Conservation (phyloP, 108 stramenopile genomes). For the Parmales sp. region DNA sequence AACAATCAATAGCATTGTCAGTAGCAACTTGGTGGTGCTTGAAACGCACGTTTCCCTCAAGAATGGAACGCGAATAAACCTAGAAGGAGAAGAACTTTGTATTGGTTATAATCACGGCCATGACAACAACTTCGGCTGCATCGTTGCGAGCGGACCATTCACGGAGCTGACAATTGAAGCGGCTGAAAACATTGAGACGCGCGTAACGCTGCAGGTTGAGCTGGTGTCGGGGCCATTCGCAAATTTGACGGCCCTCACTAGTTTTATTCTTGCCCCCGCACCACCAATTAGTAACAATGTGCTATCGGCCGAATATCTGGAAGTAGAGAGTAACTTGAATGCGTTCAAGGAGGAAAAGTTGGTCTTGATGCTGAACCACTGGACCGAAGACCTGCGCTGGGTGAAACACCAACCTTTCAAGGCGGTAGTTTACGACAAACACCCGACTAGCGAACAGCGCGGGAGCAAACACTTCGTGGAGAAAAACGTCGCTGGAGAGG, state of each 20-base stretch:
- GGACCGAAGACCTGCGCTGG: conserved; percentile 10
- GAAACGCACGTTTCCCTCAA: no score
- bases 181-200: neutral
- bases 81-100: neutral
- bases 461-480: neutral
- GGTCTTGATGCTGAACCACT: neutral
- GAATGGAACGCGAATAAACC: no score
- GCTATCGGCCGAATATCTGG: neutral
- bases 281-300: neutral
- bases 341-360: neutral
- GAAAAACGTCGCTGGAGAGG: conserved; percentile 12
- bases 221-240: neutral
- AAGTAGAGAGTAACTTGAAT: neutral
- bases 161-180: neutral
- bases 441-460: neutral
- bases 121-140: neutral
- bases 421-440: conserved; percentile 12
- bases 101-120: neutral
- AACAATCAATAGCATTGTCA: no score
- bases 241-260: neutral
- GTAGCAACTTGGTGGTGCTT: no score
- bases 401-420: neutral
- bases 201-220: neutral
- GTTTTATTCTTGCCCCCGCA: neutral
- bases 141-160: neutral